Conservation (phyloP, 2,329 filamentous ascomycete genomes). For the Dothistroma septosporum region DNA sequence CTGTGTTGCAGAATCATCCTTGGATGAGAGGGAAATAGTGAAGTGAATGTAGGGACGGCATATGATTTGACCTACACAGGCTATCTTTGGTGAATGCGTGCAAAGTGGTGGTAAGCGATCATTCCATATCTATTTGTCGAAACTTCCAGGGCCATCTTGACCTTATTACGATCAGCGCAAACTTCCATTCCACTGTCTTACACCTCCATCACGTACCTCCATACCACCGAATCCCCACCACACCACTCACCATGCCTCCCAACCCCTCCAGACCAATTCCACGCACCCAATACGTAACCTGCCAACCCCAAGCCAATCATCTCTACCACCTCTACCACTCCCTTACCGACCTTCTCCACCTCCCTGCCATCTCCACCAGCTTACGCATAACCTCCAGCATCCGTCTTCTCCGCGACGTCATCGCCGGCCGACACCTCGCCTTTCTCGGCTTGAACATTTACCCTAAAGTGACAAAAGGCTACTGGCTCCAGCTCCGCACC, state of each 20-base stretch:
- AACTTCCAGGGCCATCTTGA: too few relatives aligned
- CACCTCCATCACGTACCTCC: neutral
- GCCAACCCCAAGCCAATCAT: neutral
- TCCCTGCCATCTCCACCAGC: neutral
- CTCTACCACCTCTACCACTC: neutral
- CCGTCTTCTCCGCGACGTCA: neutral
- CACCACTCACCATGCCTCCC: neutral
- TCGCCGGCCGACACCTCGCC: neutral
- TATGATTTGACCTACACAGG: neutral
- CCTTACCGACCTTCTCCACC: neutral
- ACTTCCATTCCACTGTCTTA: neutral
- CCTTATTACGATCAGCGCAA: neutral
- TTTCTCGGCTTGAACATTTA: neutral
- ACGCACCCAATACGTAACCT: neutral
- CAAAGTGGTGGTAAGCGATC: neutral
- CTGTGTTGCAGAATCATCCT: neutral
- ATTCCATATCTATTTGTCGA: too few relatives aligned
- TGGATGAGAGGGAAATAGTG: neutral
- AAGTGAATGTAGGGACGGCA: neutral
- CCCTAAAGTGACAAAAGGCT: neutral
- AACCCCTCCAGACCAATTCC: neutral
- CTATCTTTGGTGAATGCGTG: neutral
- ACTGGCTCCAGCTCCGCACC: neutral
- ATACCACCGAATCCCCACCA: neutral
- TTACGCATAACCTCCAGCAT: neutral